Evolutionary conservation across 2,329 filamentous ascomycete species (phyloP), one percentile per base, ranked within the genome.

Genomic region (Colletotrichum theobromicola): DNA sequence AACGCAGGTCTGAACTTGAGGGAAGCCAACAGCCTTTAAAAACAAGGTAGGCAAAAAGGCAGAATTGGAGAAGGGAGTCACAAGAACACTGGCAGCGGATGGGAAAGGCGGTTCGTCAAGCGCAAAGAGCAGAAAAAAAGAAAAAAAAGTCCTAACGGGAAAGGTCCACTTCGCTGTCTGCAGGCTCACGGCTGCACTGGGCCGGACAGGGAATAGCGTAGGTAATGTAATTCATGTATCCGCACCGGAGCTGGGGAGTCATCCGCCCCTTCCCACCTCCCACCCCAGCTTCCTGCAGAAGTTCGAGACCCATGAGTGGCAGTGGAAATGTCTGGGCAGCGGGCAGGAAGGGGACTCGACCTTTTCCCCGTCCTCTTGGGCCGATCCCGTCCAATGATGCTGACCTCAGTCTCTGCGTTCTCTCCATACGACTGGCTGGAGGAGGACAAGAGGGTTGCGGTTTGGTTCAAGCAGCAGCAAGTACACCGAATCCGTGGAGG

Each of bases 151-250:
- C 18, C 53, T 55, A 72, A 62, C 61, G 62, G 46, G 46, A 72
- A 65, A 28, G 64, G 65, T 74, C 73, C 73, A 75, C 73, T 70
- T 53, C 53, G 57, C 37, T 61, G 57, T 50, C 73, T 75, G 73
- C 73, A 70, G 70, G 73, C 72, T 72, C 35, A 62, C 72, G 72
- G 69, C 68, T 75, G 72, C 63, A 60, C 57, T 72, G 68, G 21
- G 42, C 72, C 34, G 69, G 46, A 67, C 69, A 72, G 55, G 72
- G 72, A 72, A 67, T 75, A 75, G 72, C 69, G 61, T 74, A 61
- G 67, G 61, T 57, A 66, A 50, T 53, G 13, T 18, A 46, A 32
- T 62, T 63, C 57, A 68, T 35, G 67, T 34, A 74, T 65, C 67
- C 71, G 67, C 53, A 50, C 42, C 42, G 42, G 42, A 50, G 42